A percentile compares a stretch with the other conserved stretches of the same genome.
Evolutionary conservation across 2,329 filamentous ascomycete genomes (phyloP).

Genomic region (Paraconiothyrium brasiliense): DNA sequence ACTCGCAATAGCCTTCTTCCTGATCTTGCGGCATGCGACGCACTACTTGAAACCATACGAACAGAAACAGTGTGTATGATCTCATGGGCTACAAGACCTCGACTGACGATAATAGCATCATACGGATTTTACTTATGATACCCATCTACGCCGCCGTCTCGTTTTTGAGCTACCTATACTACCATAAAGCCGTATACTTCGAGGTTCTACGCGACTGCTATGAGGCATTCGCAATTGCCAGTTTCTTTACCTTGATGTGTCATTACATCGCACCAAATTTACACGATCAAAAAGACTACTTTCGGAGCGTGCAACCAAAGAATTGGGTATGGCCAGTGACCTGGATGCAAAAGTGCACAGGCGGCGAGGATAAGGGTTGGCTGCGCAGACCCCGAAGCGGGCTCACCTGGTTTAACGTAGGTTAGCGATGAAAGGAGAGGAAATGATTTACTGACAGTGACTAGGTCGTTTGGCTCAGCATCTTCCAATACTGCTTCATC

Average conservation of each 20-base stretch:
- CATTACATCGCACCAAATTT: conserved; percentile 81
- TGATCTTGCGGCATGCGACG: conserved; percentile 66
- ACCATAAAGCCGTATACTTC: conserved; percentile 82
- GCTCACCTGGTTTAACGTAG: conserved; percentile 86
- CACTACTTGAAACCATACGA: conserved; percentile 69
- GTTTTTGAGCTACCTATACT: conserved; percentile 77
- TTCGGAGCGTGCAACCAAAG: conserved; percentile 72
- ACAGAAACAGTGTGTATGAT: conserved; percentile 63
- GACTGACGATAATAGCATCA: conserved; percentile 66
- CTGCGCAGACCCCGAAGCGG: conserved; percentile 82
- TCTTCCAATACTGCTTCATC: conserved; percentile 88
- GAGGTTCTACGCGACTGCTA: conserved; percentile 85
- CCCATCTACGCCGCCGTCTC: conserved; percentile 81
- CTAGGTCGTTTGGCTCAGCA: conserved; percentile 77
- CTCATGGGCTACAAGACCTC: background rate
- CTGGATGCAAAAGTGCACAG: conserved; percentile 75
- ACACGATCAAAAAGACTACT: conserved; percentile 84
- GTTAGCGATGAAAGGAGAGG: conserved; percentile 15
- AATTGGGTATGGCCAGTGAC: conserved; percentile 79
- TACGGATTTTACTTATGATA: conserved; percentile 88
- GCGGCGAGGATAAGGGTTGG: conserved; percentile 70
- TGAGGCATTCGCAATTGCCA: conserved; percentile 87
- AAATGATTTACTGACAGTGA: conserved; percentile 28
- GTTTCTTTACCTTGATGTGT: conserved; percentile 85
- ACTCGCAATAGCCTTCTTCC: conserved; percentile 60